Evolutionary conservation across 306 rosid species (phyloP), one percentile per base, ranked within the genome.

Genomic region (Inga laurina): DNA sequence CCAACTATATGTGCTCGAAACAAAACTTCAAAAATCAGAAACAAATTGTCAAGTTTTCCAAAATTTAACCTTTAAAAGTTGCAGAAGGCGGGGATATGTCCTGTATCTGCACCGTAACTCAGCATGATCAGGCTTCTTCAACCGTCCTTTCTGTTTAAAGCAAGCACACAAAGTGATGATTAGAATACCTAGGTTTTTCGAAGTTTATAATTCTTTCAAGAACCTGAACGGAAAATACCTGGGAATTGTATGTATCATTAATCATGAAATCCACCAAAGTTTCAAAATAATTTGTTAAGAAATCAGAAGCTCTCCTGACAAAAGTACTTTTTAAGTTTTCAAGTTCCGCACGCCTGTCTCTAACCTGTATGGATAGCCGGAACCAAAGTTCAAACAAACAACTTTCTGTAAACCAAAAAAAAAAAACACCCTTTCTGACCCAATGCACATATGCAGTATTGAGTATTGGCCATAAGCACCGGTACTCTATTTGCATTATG

Each of bases 61-160:
- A 56, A 74, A 32, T 75, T 71, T 73, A 52, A 95, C 99, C 98
- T 96, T 96, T 85, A 96, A 85, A 84, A 94, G 94, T 82, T 90
- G 97, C 86, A 96, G 75, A 86, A 96, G 94, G 80, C 97, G 93
- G 59, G 98, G 98, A 80, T 96, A 93, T 74, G 94, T 92, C 93
- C 94, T 88, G 89, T 98, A 96, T 89, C 90, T 96, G 88, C 83
- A 90, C 88, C 98, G 92, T 85, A 94, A 82, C 82, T 92, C 98
- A 90, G 98, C 92, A 87, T 92, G 99, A 89, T 96, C 99, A 7
- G 98, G 99, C 92, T 97, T 92, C 89, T 96, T 96, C 85, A 96
- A 88, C 84, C 94, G 98, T 83, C 99, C 99, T 65, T 97, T 87
- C 99, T 96, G 87, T 86, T 85, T 56, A 66, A 81, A 82, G 74